Base-by-base conservation (phyloP, 257 asterid species). In the Plantago major region DNA sequence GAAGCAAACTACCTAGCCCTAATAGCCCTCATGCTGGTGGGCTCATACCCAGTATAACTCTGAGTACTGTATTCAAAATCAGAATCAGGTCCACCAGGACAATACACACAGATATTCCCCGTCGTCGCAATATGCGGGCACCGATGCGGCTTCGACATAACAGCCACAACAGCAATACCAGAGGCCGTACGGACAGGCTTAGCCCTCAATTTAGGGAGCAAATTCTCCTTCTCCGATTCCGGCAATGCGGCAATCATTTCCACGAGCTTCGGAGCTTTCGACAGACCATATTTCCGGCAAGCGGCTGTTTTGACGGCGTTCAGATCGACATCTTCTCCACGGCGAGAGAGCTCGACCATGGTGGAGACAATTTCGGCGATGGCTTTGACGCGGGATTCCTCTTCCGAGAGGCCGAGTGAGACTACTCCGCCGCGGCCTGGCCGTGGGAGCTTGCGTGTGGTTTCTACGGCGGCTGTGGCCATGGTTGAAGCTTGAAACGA, bases 221-320 rank as follows among this genome's bases (percentile, higher is more conserved):
- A 79, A 7, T 81, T 66, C 62, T 93, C 97, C 75, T 79, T 89
- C 77, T 93, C 97, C 6, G 94, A 71, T 16, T 93, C 97, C 0
- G 99, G 99, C 67, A 93, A 71, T 19, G 99, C 97, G 7, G 97
- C 97, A 42, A 93, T 93, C 97, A 93, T 93, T 76, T 93, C 99
- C 2, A 93, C 99, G 9, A 92, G 88, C 76, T 93, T 93, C 3
- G 99, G 99, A 6, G 99, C 95, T 62, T 89, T 79, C 26, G 97
- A 83, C 18, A 93, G 94, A 1, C 96, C 95, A 72, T 89, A 93
- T 60, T 87, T 93, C 30, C 99, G 84, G 67, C 99, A 87, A 9
- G 95, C 94, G 37, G 96, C 87, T 54, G 97, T 89, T 60, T 93
- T 93, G 9, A 93, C 69, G 67, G 96, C 94, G 70, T 93, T 93